Evolutionary conservation across 2,329 filamentous ascomycete species (phyloP).

Genomic region (Elsinoe fawcettii): DNA sequence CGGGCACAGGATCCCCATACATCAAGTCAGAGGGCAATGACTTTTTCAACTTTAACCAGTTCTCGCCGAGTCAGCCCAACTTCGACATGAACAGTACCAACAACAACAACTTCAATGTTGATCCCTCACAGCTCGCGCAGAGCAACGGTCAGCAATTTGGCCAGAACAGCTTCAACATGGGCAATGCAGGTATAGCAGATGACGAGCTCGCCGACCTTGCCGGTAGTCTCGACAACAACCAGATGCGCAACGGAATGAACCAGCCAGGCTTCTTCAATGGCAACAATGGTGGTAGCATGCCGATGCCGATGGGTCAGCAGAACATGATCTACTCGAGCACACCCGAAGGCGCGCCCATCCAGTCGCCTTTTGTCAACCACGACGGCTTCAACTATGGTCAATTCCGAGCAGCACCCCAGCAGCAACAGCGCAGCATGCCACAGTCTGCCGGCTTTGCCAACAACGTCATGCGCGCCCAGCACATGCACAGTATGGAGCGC

Average conservation of each 20-base stretch:
- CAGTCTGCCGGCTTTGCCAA: constrained; percentile 17
- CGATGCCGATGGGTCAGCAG: constrained; percentile 55
- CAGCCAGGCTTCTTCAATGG: constrained; percentile 28
- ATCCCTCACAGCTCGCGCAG: constrained; percentile 80
- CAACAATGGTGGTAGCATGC: constrained; percentile 38
- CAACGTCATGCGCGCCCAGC: constrained; percentile 28
- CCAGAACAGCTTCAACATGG: constrained; percentile 64
- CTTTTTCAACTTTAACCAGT: constrained; percentile 44
- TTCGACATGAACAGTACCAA: constrained; percentile 22
- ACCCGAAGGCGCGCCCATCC: constrained; percentile 83
- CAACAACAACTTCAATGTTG: constrained; percentile 54
- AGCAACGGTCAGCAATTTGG: constrained; percentile 45
- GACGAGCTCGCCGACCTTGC: constrained; percentile 76
- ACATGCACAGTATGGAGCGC: constrained; percentile 46
- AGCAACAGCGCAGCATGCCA: constrained; percentile 35
- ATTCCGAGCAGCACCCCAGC: constrained; percentile 52
- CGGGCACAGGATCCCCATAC: constrained; percentile 51
- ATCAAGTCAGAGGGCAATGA: constrained; percentile 64
- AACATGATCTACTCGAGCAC: constrained; percentile 77
- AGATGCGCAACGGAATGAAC: constrained; percentile 19
- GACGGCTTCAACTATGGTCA: constrained; percentile 65
- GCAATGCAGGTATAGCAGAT: constrained; percentile 72
- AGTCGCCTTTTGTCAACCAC: constrained; percentile 73
- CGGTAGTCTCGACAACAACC: constrained; percentile 17
- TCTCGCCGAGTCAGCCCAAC: constrained; percentile 21